Conservation (phyloP, 371 early-diverging fungal genomes). For the Amoeboaphelidium protococcarum region DNA sequence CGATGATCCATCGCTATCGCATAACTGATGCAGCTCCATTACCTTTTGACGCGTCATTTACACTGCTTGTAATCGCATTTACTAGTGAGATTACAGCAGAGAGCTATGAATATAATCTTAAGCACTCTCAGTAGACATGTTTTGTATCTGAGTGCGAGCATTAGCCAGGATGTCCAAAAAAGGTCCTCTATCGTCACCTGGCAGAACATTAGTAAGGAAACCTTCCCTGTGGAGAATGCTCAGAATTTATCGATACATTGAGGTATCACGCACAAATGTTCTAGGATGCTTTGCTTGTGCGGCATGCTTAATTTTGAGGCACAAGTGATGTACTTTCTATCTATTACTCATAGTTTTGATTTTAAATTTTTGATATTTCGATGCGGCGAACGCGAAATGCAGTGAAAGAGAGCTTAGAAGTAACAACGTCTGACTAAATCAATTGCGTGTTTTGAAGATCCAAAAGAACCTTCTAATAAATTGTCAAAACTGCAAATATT, state of each 20-base stretch:
- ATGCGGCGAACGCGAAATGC: too few relatives aligned
- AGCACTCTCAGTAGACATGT: too few relatives aligned
- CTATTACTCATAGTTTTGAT: not conserved
- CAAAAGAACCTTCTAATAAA: too few relatives aligned
- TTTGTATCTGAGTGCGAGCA: not conserved
- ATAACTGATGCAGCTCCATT: not conserved
- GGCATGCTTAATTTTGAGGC: not conserved
- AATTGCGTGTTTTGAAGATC: too few relatives aligned
- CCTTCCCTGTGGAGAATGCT: not conserved
- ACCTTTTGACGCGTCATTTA: not conserved
- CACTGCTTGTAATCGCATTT: not conserved
- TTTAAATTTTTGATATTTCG: too few relatives aligned
- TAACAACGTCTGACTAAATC: too few relatives aligned
- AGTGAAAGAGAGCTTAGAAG: too few relatives aligned
- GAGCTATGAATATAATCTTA: too few relatives aligned
- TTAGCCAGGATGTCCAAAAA: not conserved
- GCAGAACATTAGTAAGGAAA: not conserved
- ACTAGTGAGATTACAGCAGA: not conserved
- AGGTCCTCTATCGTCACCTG: not conserved
- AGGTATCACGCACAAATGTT: not conserved
- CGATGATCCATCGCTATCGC: too few relatives aligned
- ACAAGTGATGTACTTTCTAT: not conserved
- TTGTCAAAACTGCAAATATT: too few relatives aligned
- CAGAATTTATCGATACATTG: not conserved
- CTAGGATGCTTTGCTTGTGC: not conserved